Percentiles rank a stretch among this genome's conserved stretches.
phyloP scores from a whole-genome alignment of 129 eudicot species.

The Saussurea involucrata region DNA sequence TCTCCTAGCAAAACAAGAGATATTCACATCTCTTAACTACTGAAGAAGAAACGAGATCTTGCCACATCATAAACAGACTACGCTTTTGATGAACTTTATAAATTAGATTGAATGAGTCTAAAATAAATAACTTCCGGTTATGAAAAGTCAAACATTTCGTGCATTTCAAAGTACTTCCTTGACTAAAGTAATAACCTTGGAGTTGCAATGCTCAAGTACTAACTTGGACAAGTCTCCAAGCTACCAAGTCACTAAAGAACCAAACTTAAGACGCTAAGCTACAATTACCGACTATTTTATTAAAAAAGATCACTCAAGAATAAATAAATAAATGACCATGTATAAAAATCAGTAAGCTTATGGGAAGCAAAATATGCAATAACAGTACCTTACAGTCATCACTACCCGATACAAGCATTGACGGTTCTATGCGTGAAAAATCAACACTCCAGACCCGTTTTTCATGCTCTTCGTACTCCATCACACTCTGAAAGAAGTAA shows the following conservation, averaged over 20 bases:
- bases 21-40: background rate
- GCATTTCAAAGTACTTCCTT: background rate
- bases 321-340: background rate
- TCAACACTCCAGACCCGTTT: constrained; percentile 82
- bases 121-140: background rate
- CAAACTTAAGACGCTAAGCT: background rate
- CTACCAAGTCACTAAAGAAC: background rate
- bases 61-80: background rate
- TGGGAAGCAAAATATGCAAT: background rate
- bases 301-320: background rate
- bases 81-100: background rate
- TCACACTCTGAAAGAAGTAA: constrained; percentile 50
- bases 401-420: constrained; percentile 79
- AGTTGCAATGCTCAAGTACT: background rate
- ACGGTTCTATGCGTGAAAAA: constrained; percentile 55
- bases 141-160: background rate
- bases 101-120: background rate
- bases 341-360: background rate
- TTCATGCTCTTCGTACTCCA: constrained; percentile 77
- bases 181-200: background rate
- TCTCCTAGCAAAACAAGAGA: background rate
- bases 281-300: background rate
- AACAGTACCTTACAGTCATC: constrained; percentile 65
- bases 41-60: background rate
- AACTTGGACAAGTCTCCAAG: background rate